Conservation (phyloP, 2,329 filamentous ascomycete genomes). For the Parascedosporium putredinis region DNA sequence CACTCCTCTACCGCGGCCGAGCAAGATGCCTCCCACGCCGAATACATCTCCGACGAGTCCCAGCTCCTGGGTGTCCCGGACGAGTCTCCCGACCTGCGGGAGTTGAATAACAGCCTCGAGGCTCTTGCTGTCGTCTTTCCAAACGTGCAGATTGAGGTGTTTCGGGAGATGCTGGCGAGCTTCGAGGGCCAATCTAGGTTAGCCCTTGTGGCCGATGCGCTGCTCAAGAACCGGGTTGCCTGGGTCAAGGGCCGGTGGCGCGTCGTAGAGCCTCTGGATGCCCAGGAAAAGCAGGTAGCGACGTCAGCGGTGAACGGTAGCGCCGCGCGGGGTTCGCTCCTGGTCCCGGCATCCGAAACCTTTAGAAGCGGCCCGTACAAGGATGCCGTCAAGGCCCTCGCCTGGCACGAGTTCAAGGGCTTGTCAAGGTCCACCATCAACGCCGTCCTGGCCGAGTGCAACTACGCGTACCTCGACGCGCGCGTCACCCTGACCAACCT, state of each 20-base stretch:
- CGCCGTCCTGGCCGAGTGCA: slow-evolving; percentile 70
- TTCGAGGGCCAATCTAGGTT: slow-evolving; percentile 69
- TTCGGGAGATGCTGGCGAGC: slow-evolving; percentile 67
- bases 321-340: slow-evolving; percentile 15
- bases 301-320: slow-evolving; percentile 19
- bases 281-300: slow-evolving; percentile 14
- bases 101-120: slow-evolving; percentile 60
- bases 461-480: slow-evolving; percentile 66
- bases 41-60: slow-evolving; percentile 44
- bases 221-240: slow-evolving; percentile 60
- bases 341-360: slow-evolving; percentile 48
- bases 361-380: slow-evolving; percentile 62
- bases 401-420: slow-evolving; percentile 67
- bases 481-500: slow-evolving; percentile 59
- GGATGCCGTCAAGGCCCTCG: slow-evolving; percentile 54
- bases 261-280: slow-evolving; percentile 21
- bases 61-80: slow-evolving; percentile 37
- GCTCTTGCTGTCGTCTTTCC: slow-evolving; percentile 65
- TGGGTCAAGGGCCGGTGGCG: slow-evolving; percentile 62
- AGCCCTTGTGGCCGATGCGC: slow-evolving; percentile 64
- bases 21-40: neutral
- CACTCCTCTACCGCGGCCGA: neutral
- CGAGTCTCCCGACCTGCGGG: slow-evolving; percentile 52
- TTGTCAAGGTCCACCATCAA: slow-evolving; percentile 64
- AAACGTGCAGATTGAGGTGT: slow-evolving; percentile 71